phyloP scores from a whole-genome alignment of 805 yeast genomes.

The Diddensiella caesifluorescens region DNA sequence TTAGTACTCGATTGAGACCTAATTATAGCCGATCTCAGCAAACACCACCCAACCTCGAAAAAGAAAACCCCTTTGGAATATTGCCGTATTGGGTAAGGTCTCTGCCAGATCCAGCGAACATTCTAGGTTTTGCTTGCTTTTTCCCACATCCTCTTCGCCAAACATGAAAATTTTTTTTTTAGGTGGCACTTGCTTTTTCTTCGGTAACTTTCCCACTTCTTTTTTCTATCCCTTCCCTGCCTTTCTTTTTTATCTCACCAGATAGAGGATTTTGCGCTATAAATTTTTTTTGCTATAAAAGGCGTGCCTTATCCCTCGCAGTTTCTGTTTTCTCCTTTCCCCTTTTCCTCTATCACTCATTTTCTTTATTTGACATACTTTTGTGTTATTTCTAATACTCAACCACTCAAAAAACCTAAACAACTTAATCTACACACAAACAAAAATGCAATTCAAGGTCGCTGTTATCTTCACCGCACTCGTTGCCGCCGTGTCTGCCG shows the following conservation, averaged over 20 bases:
- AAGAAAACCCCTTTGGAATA: too few species aligned
- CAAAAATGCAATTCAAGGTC: conserved; percentile 31
- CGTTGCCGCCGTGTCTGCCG: conserved; percentile 27
- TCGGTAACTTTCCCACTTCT: background rate
- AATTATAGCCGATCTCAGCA: too few species aligned
- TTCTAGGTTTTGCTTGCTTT: background rate
- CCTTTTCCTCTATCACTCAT: conserved; percentile 4
- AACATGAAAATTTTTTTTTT: background rate
- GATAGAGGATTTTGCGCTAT: background rate
- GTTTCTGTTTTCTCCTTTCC: conserved; percentile 6
- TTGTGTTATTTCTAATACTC: background rate
- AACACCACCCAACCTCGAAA: too few species aligned
- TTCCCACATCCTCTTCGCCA: background rate
- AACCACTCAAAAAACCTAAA: background rate
- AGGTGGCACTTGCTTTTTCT: background rate
- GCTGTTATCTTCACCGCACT: conserved; percentile 25
- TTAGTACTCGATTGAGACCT: too few species aligned
- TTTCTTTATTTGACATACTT: background rate
- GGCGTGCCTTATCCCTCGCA: too few species aligned
- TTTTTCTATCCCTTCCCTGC: conserved; percentile 1
- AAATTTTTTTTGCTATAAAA: conserved; percentile 1
- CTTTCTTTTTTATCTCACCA: conserved; percentile 1
- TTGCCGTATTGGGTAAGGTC: background rate
- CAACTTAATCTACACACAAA: conserved; percentile 6
- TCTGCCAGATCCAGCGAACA: background rate